Evolutionary conservation across 164 flowering plant species (phyloP).

Genomic region (Aristolochia contorta): DNA sequence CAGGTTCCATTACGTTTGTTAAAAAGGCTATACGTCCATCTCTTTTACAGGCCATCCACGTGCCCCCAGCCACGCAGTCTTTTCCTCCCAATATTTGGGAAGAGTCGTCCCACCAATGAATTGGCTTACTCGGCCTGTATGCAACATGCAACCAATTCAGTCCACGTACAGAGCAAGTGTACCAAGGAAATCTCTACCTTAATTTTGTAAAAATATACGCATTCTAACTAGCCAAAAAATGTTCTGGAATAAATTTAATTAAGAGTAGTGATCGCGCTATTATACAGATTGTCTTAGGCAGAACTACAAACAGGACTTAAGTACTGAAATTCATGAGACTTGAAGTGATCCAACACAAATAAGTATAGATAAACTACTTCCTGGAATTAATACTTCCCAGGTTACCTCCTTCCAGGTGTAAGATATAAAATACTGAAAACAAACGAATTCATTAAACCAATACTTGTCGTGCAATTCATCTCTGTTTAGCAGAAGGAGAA

Average conservation of each 20-base stretch:
- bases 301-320: neutral
- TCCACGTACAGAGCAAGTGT: neutral
- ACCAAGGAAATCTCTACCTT: too few relatives aligned
- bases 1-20: slow-evolving; percentile 59
- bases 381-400: too few relatives aligned
- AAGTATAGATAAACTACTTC: too few relatives aligned
- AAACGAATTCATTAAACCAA: neutral
- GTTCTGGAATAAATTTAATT: neutral
- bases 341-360: neutral
- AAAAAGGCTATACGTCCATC: slow-evolving; percentile 60
- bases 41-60: slow-evolving; percentile 69
- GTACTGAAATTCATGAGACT: neutral
- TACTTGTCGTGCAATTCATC: slow-evolving; percentile 69
- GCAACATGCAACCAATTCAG: neutral
- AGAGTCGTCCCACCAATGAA: slow-evolving; percentile 63
- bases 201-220: too few relatives aligned
- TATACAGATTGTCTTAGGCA: neutral
- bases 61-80: slow-evolving; percentile 73
- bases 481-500: slow-evolving; percentile 61
- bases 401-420: neutral
- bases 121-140: slow-evolving; percentile 51
- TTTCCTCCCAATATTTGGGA: slow-evolving; percentile 63
- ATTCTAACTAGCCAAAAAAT: too few relatives aligned
- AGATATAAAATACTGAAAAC: neutral
- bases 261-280: neutral